Percentiles rank a stretch among this genome's conserved stretches.
Conservation (phyloP, 306 rosid species). For the Malus sylvestris region DNA sequence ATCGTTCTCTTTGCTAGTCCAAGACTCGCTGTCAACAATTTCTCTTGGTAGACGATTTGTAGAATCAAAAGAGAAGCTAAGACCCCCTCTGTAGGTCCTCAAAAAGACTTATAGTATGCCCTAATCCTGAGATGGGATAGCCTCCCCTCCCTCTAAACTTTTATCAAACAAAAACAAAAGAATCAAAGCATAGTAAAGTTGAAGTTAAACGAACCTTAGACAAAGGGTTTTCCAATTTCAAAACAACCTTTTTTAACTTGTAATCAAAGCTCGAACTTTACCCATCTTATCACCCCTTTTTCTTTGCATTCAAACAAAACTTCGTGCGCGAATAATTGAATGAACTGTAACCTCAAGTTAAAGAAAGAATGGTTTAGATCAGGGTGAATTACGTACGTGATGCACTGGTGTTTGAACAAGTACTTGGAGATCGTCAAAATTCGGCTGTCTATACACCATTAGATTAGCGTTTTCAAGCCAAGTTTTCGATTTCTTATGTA, state of each 20-base stretch:
- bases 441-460: too few relatives aligned
- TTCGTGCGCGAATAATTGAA: neutral
- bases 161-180: too few relatives aligned
- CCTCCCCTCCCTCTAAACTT: too few relatives aligned
- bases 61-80: too few relatives aligned
- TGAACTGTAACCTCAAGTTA: neutral
- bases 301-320: neutral
- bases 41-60: too few relatives aligned
- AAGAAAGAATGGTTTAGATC: neutral
- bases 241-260: neutral
- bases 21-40: too few relatives aligned
- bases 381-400: neutral
- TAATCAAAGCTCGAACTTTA: neutral
- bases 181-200: neutral
- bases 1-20: too few relatives aligned
- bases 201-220: slow-evolving; percentile 8
- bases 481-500: too few relatives aligned
- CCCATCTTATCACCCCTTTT: neutral
- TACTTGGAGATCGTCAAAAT: neutral
- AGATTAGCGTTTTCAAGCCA: too few relatives aligned
- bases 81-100: too few relatives aligned
- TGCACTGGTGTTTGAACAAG: neutral
- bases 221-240: neutral
- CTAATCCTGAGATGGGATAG: too few relatives aligned
- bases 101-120: too few relatives aligned